phyloP scores from a whole-genome alignment of 2,329 filamentous ascomycete species.

The Aspergillus hortae region DNA sequence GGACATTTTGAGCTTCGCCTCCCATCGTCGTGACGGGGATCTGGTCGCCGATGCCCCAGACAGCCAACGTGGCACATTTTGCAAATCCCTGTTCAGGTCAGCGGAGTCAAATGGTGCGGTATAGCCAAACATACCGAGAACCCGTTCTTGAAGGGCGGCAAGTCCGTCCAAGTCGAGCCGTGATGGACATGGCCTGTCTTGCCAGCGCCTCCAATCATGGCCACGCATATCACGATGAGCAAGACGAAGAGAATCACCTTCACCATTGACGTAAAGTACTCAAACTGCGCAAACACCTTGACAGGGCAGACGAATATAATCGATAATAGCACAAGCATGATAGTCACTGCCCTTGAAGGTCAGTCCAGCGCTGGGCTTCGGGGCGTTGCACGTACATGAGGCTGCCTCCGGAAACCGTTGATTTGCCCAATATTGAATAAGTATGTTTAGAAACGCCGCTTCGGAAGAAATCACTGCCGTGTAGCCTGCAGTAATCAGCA shows the following conservation, averaged over 20 bases:
- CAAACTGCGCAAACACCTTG: conserved; percentile 35
- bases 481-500: not conserved
- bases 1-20: conserved; percentile 34
- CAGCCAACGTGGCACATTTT: conserved; percentile 27
- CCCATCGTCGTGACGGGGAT: conserved; percentile 34
- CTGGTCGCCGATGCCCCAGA: conserved; percentile 29
- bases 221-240: conserved; percentile 33
- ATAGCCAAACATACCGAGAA: conserved; percentile 15
- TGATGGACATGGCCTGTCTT: conserved; percentile 30
- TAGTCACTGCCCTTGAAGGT: not conserved
- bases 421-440: not conserved
- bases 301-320: conserved; percentile 25
- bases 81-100: conserved; percentile 23
- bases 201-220: conserved; percentile 40
- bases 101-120: too few relatives aligned
- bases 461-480: not conserved
- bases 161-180: conserved; percentile 30
- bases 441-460: not conserved
- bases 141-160: conserved; percentile 33
- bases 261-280: conserved; percentile 33
- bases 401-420: not conserved
- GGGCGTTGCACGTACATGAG: not conserved
- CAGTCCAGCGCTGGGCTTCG: not conserved
- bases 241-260: conserved; percentile 38
- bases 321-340: conserved; percentile 7